A percentile compares a stretch with the other conserved stretches of the same genome.
These are phyloP conservation scores for Hebeloma cylindrosporum DNA, from an alignment of 768 basidiomycete species.

Conservation along the genomic window DNA sequence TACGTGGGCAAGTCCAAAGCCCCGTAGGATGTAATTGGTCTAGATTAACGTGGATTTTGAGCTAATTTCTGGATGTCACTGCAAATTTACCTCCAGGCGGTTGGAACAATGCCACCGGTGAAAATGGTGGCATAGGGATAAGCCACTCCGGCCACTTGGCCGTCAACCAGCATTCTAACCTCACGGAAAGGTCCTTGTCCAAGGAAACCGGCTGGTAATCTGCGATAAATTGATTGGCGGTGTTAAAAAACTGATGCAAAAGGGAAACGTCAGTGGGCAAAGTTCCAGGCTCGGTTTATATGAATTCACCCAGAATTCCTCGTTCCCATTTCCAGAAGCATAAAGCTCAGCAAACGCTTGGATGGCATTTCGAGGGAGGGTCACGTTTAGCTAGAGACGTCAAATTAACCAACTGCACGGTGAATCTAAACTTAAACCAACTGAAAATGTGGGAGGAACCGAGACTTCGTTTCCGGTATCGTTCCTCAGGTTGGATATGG, in stretches of 20 bases:
- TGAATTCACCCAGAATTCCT: slow-evolving; percentile 71
- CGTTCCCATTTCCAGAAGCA: slow-evolving; percentile 57
- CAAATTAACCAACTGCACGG: not conserved
- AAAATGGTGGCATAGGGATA: slow-evolving; percentile 65
- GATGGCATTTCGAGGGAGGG: slow-evolving; percentile 67
- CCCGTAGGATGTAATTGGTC: slow-evolving; percentile 76
- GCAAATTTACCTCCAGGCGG: slow-evolving; percentile 58
- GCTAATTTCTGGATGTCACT: not conserved
- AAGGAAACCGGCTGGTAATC: slow-evolving; percentile 48
- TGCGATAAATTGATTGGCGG: slow-evolving; percentile 56
- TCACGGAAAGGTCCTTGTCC: slow-evolving; percentile 53
- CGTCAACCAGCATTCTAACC: slow-evolving; percentile 47
- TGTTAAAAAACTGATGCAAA: slow-evolving; percentile 74
- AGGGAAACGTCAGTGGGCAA: slow-evolving; percentile 1
- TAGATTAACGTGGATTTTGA: slow-evolving; percentile 17
- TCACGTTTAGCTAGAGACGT: slow-evolving; percentile 60
- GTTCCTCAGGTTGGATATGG: slow-evolving; percentile 64
- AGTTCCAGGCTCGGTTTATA: not conserved
- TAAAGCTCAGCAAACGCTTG: slow-evolving; percentile 68
- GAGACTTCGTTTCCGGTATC: slow-evolving; percentile 70
- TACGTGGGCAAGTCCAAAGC: slow-evolving; percentile 78
- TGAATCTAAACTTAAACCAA: slow-evolving; percentile 24
- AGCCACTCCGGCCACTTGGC: slow-evolving; percentile 44
- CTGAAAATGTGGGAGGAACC: slow-evolving; percentile 73
- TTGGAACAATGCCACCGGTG: slow-evolving; percentile 72